Conservation (phyloP, 2,329 filamentous ascomycete species). For the Cordyceps farinosa region DNA sequence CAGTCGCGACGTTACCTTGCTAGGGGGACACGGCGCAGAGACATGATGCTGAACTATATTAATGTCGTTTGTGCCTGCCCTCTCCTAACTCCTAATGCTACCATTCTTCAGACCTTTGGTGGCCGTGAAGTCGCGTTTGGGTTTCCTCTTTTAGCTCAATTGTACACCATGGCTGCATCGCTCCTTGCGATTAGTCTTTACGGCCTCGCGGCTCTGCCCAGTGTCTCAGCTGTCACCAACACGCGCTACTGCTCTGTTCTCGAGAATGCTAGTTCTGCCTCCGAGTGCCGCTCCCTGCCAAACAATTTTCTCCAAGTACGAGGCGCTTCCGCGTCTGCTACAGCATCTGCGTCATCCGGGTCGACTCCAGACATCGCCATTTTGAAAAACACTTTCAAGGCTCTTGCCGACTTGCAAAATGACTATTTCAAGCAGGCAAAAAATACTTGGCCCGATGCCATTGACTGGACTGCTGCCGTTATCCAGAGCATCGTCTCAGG, state of each 20-base stretch:
- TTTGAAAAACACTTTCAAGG: constrained; percentile 53
- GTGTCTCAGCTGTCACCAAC: constrained; percentile 1
- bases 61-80: background rate
- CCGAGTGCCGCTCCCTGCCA: constrained; percentile 5
- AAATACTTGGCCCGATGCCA: constrained; percentile 79
- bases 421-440: constrained; percentile 73
- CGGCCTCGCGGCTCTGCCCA: constrained; percentile 6
- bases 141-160: background rate
- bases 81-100: background rate
- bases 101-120: background rate
- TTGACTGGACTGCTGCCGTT: constrained; percentile 93
- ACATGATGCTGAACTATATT: constrained; percentile 7
- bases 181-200: constrained; percentile 4
- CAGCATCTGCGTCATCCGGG: background rate
- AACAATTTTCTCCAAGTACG: constrained; percentile 4
- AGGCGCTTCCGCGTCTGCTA: background rate
- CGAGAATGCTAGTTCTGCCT: background rate
- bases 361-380: constrained; percentile 21
- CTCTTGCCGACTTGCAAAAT: constrained; percentile 72
- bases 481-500: constrained; percentile 75
- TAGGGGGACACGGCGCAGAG: background rate
- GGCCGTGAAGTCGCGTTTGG: background rate
- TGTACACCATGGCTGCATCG: constrained; percentile 14
- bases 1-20: constrained; percentile 4
- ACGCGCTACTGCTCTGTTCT: constrained; percentile 10